These are phyloP conservation scores for Tricholomella constricta DNA, from an alignment of 768 basidiomycete genomes.

Conservation along the genomic window DNA sequence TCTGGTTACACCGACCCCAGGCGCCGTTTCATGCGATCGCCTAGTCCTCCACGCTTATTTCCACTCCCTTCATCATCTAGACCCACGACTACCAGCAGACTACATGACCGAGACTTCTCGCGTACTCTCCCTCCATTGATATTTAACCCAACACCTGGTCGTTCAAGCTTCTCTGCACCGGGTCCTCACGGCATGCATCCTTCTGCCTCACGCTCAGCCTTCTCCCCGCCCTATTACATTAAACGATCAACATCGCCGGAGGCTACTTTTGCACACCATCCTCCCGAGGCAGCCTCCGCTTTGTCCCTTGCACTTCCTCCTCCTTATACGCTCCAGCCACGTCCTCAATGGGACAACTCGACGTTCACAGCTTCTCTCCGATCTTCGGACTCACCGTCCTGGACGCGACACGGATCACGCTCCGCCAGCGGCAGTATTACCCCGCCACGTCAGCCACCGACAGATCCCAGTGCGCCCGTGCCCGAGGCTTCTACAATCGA, in stretches of 20 bases:
- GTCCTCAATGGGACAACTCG: constrained; percentile 62
- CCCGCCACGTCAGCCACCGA: constrained; percentile 22
- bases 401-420: constrained; percentile 35
- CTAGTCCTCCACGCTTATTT: constrained; percentile 26
- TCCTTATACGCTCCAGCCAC: constrained; percentile 68
- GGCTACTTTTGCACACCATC: constrained; percentile 32
- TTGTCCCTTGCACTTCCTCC: constrained; percentile 41
- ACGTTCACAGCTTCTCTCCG: constrained; percentile 40
- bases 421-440: constrained; percentile 30
- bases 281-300: constrained; percentile 30
- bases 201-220: constrained; percentile 7
- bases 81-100: constrained; percentile 23
- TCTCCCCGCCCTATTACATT: constrained; percentile 16
- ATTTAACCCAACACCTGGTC: constrained; percentile 20
- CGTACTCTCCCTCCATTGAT: constrained; percentile 37
- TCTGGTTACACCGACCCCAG: constrained; percentile 2
- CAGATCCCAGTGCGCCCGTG: neutral
- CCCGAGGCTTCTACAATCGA: neutral
- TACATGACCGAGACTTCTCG: constrained; percentile 28
- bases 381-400: constrained; percentile 38
- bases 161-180: constrained; percentile 9
- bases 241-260: constrained; percentile 38
- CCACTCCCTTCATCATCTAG: constrained; percentile 18
- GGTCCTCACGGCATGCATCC: neutral
- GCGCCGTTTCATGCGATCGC: constrained; percentile 13